These are phyloP conservation scores for Corchorus olitorius DNA, from an alignment of 345 rosid species.

Conservation along the genomic window DNA sequence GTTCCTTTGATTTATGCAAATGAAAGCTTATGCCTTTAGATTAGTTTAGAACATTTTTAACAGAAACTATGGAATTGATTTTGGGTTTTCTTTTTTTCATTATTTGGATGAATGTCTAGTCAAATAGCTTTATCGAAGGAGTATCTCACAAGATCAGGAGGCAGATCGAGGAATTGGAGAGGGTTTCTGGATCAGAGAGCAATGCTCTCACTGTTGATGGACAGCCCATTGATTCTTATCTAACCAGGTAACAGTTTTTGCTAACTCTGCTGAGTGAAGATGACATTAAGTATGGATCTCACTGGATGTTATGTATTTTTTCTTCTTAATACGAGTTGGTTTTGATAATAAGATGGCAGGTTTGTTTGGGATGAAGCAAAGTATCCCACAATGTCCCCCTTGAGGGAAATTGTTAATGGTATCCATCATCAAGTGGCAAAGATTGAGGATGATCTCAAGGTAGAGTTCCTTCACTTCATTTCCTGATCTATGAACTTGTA, in stretches of 20 bases:
- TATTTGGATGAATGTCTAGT: constrained; percentile 48
- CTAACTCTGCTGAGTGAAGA: neutral
- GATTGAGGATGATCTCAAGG: constrained; percentile 99
- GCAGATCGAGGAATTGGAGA: constrained; percentile 97
- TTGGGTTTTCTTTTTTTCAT: neutral
- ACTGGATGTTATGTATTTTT: constrained; percentile 5
- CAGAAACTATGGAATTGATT: neutral
- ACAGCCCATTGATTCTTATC: constrained; percentile 94
- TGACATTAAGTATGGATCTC: neutral
- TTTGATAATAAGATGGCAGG: constrained; percentile 46
- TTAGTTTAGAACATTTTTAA: neutral
- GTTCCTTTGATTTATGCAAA: neutral
- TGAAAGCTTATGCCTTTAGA: neutral
- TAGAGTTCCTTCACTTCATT: constrained; percentile 14
- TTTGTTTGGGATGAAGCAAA: constrained; percentile 98
- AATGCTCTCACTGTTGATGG: constrained; percentile 90
- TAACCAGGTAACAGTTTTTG: constrained; percentile 66
- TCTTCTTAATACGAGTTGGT: neutral
- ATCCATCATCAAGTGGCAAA: constrained; percentile 84
- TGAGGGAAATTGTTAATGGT: constrained; percentile 80
- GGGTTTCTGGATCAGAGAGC: constrained; percentile 80
- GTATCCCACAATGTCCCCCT: constrained; percentile 92
- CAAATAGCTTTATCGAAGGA: constrained; percentile 88
- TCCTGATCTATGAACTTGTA: neutral
- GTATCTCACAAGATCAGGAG: constrained; percentile 95